Conservation (phyloP, 1,284 basidiomycete genomes). For the Testicularia cyperi region DNA sequence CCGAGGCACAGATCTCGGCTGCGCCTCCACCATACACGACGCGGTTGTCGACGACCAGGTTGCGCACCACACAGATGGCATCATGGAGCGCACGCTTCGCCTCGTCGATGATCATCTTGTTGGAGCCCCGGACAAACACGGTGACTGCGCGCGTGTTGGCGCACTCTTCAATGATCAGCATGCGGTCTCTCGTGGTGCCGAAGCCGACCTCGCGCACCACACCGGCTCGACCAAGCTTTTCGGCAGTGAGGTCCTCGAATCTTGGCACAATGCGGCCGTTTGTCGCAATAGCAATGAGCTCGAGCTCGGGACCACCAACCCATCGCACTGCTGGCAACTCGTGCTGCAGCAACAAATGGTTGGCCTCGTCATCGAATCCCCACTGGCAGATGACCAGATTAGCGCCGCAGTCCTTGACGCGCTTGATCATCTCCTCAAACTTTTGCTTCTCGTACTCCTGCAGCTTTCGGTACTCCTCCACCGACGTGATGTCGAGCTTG, state of each 20-base stretch:
- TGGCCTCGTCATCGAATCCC: constrained; percentile 99
- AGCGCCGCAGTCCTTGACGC: constrained; percentile 95
- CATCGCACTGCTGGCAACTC: constrained; percentile 96
- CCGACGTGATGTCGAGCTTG: constrained; percentile 93
- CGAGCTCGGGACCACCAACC: constrained; percentile 98
- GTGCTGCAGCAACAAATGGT: constrained; percentile 96
- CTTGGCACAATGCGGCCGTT: constrained; percentile 96
- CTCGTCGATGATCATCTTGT: constrained; percentile 98
- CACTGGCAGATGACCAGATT: constrained; percentile 99
- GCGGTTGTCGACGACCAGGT: constrained; percentile 89
- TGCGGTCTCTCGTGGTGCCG: constrained; percentile 96
- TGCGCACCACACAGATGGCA: constrained; percentile 94
- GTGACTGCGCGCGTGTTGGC: constrained; percentile 95
- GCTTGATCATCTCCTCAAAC: constrained; percentile 94
- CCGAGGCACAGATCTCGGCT: constrained; percentile 90
- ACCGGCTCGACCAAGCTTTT: constrained; percentile 90
- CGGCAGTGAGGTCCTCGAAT: constrained; percentile 88
- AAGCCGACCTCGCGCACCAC: constrained; percentile 91
- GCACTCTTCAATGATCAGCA: constrained; percentile 98
- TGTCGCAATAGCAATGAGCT: constrained; percentile 98
- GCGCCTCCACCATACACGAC: constrained; percentile 98
- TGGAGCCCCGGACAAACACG: constrained; percentile 93
- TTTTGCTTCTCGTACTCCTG: constrained; percentile 93
- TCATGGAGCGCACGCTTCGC: constrained; percentile 96
- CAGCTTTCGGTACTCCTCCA: constrained; percentile 96